These are phyloP conservation scores for Keithomyces neogunnii DNA, from an alignment of 2,329 filamentous ascomycete genomes.

Conservation along the genomic window DNA sequence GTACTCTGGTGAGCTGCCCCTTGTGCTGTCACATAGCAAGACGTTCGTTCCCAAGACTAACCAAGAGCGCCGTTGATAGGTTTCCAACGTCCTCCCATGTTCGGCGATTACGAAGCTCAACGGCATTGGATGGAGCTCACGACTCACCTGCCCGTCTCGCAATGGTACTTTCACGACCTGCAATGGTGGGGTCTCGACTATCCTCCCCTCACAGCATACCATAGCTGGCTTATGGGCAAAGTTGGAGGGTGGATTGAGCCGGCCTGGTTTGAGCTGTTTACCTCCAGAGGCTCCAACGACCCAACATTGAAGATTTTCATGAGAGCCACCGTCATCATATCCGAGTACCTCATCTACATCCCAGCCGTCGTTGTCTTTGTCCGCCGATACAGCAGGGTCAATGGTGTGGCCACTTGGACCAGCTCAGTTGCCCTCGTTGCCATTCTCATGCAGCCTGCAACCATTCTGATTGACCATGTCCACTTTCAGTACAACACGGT, in stretches of 20 bases:
- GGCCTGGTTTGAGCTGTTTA: conserved; percentile 78
- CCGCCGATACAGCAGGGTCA: conserved; percentile 67
- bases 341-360: conserved; percentile 84
- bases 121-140: conserved; percentile 99
- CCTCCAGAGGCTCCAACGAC: conserved; percentile 75
- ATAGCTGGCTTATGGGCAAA: conserved; percentile 90
- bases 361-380: conserved; percentile 81
- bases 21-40: not conserved
- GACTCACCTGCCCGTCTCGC: conserved; percentile 75
- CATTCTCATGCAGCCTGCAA: conserved; percentile 84
- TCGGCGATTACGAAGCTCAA: conserved; percentile 96
- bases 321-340: conserved; percentile 83
- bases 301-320: conserved; percentile 84
- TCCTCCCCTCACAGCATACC: conserved; percentile 93
- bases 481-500: conserved; percentile 98
- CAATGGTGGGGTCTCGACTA: conserved; percentile 98
- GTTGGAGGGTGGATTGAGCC: conserved; percentile 73
- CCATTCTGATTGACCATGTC: conserved; percentile 87
- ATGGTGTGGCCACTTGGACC: conserved; percentile 73
- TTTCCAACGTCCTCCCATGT: conserved; percentile 75
- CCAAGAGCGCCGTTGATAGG: conserved; percentile 39
- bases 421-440: conserved; percentile 78
- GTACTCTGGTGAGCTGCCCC: conserved; percentile 63
- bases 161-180: conserved; percentile 97
- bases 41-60: not conserved